Percentiles rank a stretch among this genome's conserved stretches.
Evolutionary conservation across 352 stramenopile genomes (phyloP).

Genomic region (Elongisporangium prolatum): DNA sequence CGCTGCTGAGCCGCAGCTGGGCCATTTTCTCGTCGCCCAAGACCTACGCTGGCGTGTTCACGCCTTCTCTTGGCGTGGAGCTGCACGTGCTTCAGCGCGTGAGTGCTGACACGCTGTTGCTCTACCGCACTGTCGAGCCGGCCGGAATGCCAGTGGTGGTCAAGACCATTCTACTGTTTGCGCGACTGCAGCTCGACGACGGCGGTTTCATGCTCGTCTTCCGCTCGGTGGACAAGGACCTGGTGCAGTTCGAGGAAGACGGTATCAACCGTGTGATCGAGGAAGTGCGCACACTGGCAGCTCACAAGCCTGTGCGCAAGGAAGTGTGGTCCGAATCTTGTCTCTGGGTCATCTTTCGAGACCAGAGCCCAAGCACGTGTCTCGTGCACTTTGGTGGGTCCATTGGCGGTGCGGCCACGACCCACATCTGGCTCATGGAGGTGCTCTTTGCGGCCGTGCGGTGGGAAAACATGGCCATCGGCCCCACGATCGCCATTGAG

Average conservation of each 20-base stretch:
- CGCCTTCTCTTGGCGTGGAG: conserved; percentile 27
- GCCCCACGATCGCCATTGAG: conserved; percentile 37
- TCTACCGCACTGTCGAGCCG: conserved; percentile 44
- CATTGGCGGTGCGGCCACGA: conserved; percentile 52
- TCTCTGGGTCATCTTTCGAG: conserved; percentile 59
- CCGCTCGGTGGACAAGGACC: conserved; percentile 41
- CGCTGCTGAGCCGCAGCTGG: conserved; percentile 51
- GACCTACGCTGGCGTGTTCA: conserved; percentile 49
- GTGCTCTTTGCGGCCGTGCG: conserved; percentile 62
- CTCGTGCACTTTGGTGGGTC: conserved; percentile 68
- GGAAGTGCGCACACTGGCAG: conserved; percentile 6
- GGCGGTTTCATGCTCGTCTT: conserved; percentile 68
- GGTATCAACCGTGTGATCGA: conserved; percentile 14
- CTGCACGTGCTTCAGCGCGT: conserved; percentile 49
- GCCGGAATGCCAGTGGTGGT: conserved; percentile 26
- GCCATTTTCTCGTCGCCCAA: conserved; percentile 42
- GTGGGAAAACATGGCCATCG: conserved; percentile 61
- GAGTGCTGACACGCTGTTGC: conserved; percentile 49
- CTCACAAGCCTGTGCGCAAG: conserved; percentile 8
- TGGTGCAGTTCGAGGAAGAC: conserved; percentile 44
- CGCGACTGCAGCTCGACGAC: conserved; percentile 36
- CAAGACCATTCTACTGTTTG: conserved; percentile 60
- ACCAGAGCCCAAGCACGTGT: conserved; percentile 19
- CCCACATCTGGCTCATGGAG: conserved; percentile 53
- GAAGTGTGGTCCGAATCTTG: conserved; percentile 61